phyloP scores from a whole-genome alignment of 345 rosid genomes.

The Microthlaspi erraticum region DNA sequence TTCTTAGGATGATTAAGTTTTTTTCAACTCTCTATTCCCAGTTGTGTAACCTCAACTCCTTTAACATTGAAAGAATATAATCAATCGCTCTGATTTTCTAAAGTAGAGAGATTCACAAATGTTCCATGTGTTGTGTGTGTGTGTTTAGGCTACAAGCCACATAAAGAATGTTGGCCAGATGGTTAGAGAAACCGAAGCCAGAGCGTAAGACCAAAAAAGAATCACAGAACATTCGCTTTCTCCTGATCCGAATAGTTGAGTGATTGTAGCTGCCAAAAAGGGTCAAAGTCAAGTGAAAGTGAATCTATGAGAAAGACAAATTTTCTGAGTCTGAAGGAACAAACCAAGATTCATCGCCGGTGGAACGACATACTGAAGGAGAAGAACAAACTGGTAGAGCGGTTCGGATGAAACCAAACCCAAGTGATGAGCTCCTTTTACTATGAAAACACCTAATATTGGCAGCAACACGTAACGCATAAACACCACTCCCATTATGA shows the following conservation, averaged over 20 bases:
- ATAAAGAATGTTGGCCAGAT: conserved; percentile 70
- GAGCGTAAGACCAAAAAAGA: conserved; percentile 64
- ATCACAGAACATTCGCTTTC: conserved; percentile 78
- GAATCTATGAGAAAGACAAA: too few species aligned
- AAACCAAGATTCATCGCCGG: conserved; percentile 82
- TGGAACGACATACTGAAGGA: conserved; percentile 74
- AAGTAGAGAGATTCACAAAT: conserved; percentile 11
- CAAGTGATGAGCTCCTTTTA: conserved; percentile 49
- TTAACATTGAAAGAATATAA: conserved; percentile 33
- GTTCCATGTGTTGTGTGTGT: conserved; percentile 5
- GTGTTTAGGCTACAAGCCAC: conserved; percentile 62
- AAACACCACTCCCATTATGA: conserved; percentile 52
- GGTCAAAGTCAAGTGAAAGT: too few species aligned
- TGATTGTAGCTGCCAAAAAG: conserved; percentile 57
- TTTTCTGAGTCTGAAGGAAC: conserved; percentile 7
- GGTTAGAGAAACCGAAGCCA: conserved; percentile 65
- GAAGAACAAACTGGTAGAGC: conserved; percentile 59
- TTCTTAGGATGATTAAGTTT: conserved; percentile 34
- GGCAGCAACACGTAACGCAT: conserved; percentile 65
- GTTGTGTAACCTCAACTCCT: conserved; percentile 26
- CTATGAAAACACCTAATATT: conserved; percentile 56
- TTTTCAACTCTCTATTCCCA: conserved; percentile 1
- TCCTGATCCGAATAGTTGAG: conserved; percentile 72
- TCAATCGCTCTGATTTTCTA: conserved; percentile 5
- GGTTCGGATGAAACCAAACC: conserved; percentile 65